Evolutionary conservation across 805 yeast genomes (phyloP).

Genomic region (Grigorovia humatica): DNA sequence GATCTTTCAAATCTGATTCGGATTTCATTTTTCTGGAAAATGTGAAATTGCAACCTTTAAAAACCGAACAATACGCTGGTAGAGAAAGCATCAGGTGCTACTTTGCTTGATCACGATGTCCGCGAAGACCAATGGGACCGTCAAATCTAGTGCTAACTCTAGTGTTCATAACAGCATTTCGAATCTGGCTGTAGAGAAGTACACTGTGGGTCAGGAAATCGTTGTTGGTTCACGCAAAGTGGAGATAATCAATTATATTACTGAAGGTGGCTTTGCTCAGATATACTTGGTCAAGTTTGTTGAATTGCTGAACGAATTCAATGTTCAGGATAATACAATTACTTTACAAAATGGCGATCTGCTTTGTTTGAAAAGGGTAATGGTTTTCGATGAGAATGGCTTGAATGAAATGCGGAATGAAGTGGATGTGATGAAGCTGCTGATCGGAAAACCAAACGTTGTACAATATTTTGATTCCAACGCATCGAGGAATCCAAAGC

Average conservation of each 20-base stretch:
- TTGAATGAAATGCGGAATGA: slow-evolving; percentile 57
- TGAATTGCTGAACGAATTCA: slow-evolving; percentile 19
- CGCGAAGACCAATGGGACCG: slow-evolving; percentile 8
- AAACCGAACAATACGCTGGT: no score
- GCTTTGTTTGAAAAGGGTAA: slow-evolving; percentile 65
- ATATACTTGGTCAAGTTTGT: slow-evolving; percentile 55
- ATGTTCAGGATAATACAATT: slow-evolving; percentile 9
- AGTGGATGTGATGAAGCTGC: slow-evolving; percentile 66
- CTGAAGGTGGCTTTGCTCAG: slow-evolving; percentile 76
- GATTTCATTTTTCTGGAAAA: not conserved
- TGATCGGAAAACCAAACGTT: slow-evolving; percentile 45
- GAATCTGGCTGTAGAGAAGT: slow-evolving; percentile 10
- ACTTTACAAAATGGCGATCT: slow-evolving; percentile 36
- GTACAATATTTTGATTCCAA: slow-evolving; percentile 69
- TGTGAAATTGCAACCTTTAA: not conserved
- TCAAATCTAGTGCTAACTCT: not conserved
- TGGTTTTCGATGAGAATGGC: slow-evolving; percentile 62
- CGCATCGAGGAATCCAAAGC: slow-evolving; percentile 43
- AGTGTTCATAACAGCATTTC: slow-evolving; percentile 3
- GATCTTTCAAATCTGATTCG: not conserved
- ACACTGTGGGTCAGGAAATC: slow-evolving; percentile 38
- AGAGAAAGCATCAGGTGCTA: not conserved
- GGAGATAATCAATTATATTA: slow-evolving; percentile 44
- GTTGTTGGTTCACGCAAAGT: slow-evolving; percentile 55
- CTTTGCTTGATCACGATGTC: not conserved